phyloP scores from a whole-genome alignment of 169 alveolate genomes.

The Plasmodium berghei region DNA sequence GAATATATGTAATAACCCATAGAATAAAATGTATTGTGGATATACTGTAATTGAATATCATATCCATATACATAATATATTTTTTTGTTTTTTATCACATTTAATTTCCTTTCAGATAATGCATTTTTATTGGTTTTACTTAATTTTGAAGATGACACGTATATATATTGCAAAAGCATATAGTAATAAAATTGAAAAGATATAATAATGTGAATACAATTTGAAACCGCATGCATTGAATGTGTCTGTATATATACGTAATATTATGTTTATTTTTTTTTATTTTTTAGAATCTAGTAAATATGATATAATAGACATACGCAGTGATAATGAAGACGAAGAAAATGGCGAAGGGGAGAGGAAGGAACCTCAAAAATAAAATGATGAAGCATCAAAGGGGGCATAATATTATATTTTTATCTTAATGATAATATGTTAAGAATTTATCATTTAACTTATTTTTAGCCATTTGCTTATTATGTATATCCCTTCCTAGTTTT shows the following conservation, averaged over 20 bases:
- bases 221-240: too few species aligned
- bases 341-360: constrained; percentile 4
- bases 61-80: not conserved
- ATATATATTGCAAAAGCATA: constrained; percentile 29
- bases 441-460: too few species aligned
- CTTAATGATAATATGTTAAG: too few species aligned
- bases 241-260: too few species aligned
- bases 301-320: constrained; percentile 6
- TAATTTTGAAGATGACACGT: constrained; percentile 63
- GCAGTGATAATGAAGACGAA: constrained; percentile 69
- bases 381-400: too few species aligned
- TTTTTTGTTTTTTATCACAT: not conserved
- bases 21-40: too few species aligned
- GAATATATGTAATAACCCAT: too few species aligned
- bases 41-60: too few species aligned
- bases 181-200: constrained; percentile 15
- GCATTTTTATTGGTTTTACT: constrained; percentile 70
- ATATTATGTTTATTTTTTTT: not conserved
- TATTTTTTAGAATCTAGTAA: not conserved
- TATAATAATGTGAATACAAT: not conserved
- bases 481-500: too few species aligned
- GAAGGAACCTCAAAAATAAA: not conserved
- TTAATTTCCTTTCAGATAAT: constrained; percentile 22
- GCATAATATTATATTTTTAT: too few species aligned
- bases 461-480: too few species aligned